phyloP scores from a whole-genome alignment of 495 filamentous ascomycete genomes.

The Chaetomium cochliodes region DNA sequence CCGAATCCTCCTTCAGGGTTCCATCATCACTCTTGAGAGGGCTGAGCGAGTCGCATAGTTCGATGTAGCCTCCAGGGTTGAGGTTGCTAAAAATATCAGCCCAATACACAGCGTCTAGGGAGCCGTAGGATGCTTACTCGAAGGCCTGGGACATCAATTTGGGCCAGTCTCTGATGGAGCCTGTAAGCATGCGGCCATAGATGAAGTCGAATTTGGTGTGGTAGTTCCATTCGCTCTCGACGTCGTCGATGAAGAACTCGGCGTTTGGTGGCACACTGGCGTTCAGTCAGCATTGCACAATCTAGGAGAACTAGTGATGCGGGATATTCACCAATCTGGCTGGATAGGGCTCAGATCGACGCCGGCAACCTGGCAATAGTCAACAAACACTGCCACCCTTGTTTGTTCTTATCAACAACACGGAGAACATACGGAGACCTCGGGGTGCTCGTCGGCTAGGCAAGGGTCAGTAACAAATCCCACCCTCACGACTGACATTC shows the following conservation, averaged over 20 bases:
- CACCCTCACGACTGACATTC: neutral
- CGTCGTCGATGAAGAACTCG: slow-evolving; percentile 54
- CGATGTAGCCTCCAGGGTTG: slow-evolving; percentile 30
- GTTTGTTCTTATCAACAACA: neutral
- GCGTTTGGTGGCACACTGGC: neutral
- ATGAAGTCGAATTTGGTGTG: slow-evolving; percentile 25
- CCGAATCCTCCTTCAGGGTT: slow-evolving; percentile 22
- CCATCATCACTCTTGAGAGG: slow-evolving; percentile 27
- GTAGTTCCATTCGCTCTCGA: slow-evolving; percentile 50
- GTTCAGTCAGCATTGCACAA: neutral
- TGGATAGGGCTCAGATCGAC: slow-evolving; percentile 45
- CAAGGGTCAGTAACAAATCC: neutral
- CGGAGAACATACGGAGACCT: neutral
- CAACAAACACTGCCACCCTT: neutral
- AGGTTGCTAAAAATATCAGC: slow-evolving; percentile 14
- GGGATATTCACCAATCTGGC: slow-evolving; percentile 29
- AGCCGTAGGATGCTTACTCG: neutral
- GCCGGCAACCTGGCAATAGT: slow-evolving; percentile 47
- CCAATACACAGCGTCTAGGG: neutral
- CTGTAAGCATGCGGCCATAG: slow-evolving; percentile 44
- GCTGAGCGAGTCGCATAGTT: slow-evolving; percentile 24
- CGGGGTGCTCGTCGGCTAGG: neutral
- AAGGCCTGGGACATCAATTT: slow-evolving; percentile 30
- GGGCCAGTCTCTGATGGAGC: slow-evolving; percentile 51
- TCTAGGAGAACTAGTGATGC: neutral